Evolutionary conservation across 2,329 filamentous ascomycete species (phyloP), one percentile per base, ranked within the genome.

Genomic region (Daldinia sp.): DNA sequence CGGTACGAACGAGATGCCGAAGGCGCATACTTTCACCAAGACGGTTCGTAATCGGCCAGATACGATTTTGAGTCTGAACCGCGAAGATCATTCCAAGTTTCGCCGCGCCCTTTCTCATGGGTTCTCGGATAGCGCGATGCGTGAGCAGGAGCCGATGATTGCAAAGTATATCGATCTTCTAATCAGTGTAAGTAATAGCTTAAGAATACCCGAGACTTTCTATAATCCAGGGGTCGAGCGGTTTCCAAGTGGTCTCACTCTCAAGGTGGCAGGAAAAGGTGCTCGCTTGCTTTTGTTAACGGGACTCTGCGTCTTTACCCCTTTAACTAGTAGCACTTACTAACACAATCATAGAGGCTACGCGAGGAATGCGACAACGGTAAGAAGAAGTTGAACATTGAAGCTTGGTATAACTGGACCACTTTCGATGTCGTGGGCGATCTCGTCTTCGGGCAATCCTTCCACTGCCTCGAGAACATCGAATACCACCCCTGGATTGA

Each of bases 391-490:
- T 55, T 73, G 15, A 74, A 75, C 34, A 71, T 80, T 37, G 74
- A 72, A 45, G 71, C 75, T 55, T 80, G 77, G 77, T 79, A 72
- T 61, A 78, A 79, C 50, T 75, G 67, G 65, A 71, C 72, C 1
- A 73, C 72, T 0, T 75, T 75, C 52, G 73, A 74, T 25, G 50
- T 75, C 10, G 64, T 74, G 0, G 71, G 73, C 10, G 61, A 67
- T 48, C 70, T 75, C 21, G 72, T 73, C 0, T 83, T 83, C 65
- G 81, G 80, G 0, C 76, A 82, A 59, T 77, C 78, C 0, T 82
- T 81, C 67, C 69, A 71, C 5, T 77, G 75, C 56, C 71, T 80
- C 4, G 64, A 76, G 35, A 69, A 70, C 34, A 69, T 73, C 61
- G 35, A 64, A 21, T 70, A 70, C 17, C 71, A 75, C 27, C 75